These are phyloP conservation scores for Coemansia sp. DNA, from an alignment of 192 early-diverging fungal genomes.

Conservation along the genomic window DNA sequence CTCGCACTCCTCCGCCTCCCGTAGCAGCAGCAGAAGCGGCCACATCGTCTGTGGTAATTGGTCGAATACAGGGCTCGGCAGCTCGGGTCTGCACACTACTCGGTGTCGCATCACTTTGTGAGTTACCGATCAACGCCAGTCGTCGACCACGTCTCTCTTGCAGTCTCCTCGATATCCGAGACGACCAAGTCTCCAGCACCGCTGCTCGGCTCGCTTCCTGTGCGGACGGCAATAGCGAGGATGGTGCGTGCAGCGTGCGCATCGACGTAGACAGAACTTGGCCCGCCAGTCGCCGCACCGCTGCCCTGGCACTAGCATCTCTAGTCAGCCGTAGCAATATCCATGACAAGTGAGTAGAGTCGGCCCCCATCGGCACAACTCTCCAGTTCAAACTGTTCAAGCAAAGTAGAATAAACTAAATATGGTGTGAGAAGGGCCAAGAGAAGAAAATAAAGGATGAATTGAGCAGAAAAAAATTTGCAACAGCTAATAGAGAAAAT, in stretches of 20 bases:
- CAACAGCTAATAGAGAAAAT: neutral
- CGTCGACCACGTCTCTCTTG: conserved; percentile 22
- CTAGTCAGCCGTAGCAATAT: conserved; percentile 30
- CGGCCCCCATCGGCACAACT: conserved; percentile 38
- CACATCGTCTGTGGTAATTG: neutral
- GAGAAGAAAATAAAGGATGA: neutral
- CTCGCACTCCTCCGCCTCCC: neutral
- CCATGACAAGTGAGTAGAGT: conserved; percentile 45
- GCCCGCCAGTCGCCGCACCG: conserved; percentile 22
- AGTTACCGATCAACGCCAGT: neutral
- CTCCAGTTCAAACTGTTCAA: neutral
- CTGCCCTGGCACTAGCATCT: conserved; percentile 22
- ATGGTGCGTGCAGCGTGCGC: conserved; percentile 1
- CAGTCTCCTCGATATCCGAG: conserved; percentile 16
- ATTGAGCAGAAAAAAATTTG: neutral
- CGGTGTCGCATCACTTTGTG: neutral
- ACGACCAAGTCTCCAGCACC: conserved; percentile 11
- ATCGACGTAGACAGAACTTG: conserved; percentile 6
- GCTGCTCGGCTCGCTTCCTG: neutral
- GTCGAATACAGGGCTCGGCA: neutral
- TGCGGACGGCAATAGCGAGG: neutral
- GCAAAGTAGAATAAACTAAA: neutral
- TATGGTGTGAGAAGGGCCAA: neutral
- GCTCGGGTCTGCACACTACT: neutral
- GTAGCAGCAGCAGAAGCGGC: neutral